phyloP scores from a whole-genome alignment of 2,329 filamentous ascomycete genomes.

The Apiospora malaysiana region DNA sequence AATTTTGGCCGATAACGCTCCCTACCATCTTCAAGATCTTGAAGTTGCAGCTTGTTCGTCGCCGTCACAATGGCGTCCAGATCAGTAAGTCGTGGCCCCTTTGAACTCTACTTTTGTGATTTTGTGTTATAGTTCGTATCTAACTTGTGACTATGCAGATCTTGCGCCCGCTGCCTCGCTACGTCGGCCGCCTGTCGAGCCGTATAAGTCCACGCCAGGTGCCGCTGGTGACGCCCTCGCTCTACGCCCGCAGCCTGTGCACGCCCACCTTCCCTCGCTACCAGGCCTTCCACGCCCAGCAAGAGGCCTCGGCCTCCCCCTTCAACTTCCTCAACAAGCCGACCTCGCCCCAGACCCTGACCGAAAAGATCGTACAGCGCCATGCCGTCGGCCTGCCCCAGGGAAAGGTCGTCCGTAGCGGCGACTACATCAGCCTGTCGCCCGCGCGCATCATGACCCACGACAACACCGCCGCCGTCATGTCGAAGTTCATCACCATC shows the following conservation, averaged over 20 bases:
- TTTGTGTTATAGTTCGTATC: neutral
- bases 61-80: constrained; percentile 10
- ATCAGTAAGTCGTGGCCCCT: neutral
- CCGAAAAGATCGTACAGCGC: constrained; percentile 24
- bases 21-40: neutral
- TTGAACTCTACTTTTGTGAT: too few species aligned
- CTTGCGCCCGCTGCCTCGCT: constrained; percentile 14
- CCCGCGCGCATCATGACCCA: constrained; percentile 84
- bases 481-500: constrained; percentile 80
- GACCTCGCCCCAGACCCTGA: constrained; percentile 20
- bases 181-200: constrained; percentile 15
- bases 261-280: constrained; percentile 14
- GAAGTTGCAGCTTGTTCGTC: neutral
- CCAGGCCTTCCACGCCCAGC: constrained; percentile 20
- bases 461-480: constrained; percentile 81
- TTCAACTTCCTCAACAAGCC: constrained; percentile 1
- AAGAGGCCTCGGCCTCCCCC: neutral
- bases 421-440: constrained; percentile 67
- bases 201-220: constrained; percentile 1
- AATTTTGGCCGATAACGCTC: constrained; percentile 16
- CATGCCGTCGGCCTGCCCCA: constrained; percentile 22
- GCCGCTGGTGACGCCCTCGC: neutral
- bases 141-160: neutral
- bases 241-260: neutral
- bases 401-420: constrained; percentile 19